phyloP scores from a whole-genome alignment of 1,284 basidiomycete species.

The Phellinidium pouzarii region DNA sequence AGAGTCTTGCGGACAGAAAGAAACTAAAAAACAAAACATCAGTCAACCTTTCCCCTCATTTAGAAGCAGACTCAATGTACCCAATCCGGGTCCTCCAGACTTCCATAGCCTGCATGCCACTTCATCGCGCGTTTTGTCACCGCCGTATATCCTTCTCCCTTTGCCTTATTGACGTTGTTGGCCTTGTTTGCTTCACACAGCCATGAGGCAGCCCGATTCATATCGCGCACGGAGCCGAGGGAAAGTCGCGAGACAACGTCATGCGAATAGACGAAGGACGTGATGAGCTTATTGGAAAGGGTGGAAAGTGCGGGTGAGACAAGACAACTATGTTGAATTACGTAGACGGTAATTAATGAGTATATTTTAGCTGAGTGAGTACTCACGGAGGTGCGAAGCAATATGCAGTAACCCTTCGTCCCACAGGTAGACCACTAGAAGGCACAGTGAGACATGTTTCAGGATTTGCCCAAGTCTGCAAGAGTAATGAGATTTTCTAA shows the following conservation, averaged over 20 bases:
- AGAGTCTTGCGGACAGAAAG: conserved; percentile 74
- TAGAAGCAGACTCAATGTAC: conserved; percentile 32
- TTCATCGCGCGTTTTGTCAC: conserved; percentile 54
- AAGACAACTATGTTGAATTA: conserved; percentile 42
- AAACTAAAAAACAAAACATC: conserved; percentile 39
- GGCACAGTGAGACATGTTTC: conserved; percentile 65
- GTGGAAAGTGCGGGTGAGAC: conserved; percentile 49
- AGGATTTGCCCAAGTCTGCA: conserved; percentile 79
- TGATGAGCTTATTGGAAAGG: conserved; percentile 54
- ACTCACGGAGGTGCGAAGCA: conserved; percentile 73
- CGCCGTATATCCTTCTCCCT: conserved; percentile 46
- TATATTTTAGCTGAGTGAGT: conserved; percentile 25
- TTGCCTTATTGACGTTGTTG: conserved; percentile 23
- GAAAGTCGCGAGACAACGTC: conserved; percentile 77
- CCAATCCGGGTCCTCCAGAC: conserved; percentile 56
- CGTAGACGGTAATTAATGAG: not conserved
- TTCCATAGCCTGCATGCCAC: conserved; percentile 51
- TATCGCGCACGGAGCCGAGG: conserved; percentile 70
- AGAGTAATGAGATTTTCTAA: conserved; percentile 13
- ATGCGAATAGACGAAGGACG: conserved; percentile 75
- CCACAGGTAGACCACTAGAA: conserved; percentile 63
- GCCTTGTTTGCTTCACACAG: conserved; percentile 62
- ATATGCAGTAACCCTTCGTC: conserved; percentile 65
- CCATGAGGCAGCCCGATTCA: conserved; percentile 71
- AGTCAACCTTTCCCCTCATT: not conserved